Conservation (phyloP, 176 grass and related monocot genomes). For the Canna indica region DNA sequence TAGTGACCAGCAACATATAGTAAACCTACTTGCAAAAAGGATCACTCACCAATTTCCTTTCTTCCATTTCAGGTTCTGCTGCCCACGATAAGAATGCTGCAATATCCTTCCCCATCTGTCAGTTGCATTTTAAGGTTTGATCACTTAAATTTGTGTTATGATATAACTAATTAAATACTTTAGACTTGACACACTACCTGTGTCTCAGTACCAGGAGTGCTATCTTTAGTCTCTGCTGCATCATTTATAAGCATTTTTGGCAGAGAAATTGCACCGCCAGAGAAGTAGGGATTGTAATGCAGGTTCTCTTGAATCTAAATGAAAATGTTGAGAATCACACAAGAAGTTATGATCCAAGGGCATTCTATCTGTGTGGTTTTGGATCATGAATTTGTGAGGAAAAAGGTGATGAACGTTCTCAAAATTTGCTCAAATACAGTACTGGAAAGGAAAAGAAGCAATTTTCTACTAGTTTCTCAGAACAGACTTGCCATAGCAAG, state of each 20-base stretch:
- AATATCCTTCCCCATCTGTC: neutral
- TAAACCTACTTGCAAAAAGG: neutral
- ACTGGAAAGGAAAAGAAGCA: too few relatives aligned
- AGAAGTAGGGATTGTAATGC: conserved; percentile 18
- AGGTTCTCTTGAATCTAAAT: conserved; percentile 21
- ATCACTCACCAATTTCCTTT: neutral
- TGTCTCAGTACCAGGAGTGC: neutral
- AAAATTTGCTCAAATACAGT: too few relatives aligned
- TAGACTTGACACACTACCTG: neutral
- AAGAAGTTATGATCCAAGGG: neutral
- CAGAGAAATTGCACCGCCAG: neutral
- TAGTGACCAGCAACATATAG: neutral
- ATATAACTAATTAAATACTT: neutral
- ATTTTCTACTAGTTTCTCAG: too few relatives aligned
- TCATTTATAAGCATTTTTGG: neutral
- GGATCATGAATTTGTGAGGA: neutral
- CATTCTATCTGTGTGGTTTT: neutral
- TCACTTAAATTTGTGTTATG: neutral
- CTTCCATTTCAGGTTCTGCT: neutral
- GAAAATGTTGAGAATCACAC: neutral
- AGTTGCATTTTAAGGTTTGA: neutral
- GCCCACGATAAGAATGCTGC: neutral
- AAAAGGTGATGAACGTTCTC: too few relatives aligned
- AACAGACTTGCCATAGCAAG: too few relatives aligned
- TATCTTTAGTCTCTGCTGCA: neutral